These are phyloP conservation scores for Zygosaccharomyces gambellarensis DNA, from an alignment of 805 yeast species.

Conservation along the genomic window DNA sequence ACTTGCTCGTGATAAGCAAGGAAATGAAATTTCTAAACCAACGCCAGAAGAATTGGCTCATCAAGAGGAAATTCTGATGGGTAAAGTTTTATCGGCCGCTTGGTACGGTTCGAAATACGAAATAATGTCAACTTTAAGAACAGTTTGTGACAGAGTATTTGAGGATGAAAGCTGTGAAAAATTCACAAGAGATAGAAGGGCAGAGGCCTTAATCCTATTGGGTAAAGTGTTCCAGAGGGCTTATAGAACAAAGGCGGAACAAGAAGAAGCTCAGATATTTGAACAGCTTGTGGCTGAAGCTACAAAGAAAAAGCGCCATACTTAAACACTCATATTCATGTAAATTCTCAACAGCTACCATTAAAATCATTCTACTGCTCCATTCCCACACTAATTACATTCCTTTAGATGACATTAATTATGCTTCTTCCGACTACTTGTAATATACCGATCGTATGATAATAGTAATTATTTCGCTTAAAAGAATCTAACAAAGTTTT, in stretches of 20 bases:
- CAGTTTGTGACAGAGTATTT: constrained; percentile 62
- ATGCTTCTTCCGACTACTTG: background rate
- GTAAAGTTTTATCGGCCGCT: constrained; percentile 76
- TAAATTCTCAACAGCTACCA: background rate
- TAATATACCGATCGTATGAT: background rate
- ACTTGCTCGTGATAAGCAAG: constrained; percentile 42
- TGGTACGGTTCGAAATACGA: constrained; percentile 82
- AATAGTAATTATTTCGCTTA: constrained; percentile 2
- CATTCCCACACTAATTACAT: background rate
- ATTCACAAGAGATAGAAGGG: constrained; percentile 50
- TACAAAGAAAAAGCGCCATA: constrained; percentile 38
- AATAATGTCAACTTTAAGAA: constrained; percentile 65
- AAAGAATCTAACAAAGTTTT: background rate
- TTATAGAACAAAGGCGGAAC: constrained; percentile 61
- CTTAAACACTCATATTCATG: constrained; percentile 9
- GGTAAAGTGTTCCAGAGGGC: constrained; percentile 60
- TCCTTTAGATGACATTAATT: background rate
- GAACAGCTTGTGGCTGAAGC: constrained; percentile 63
- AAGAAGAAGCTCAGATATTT: constrained; percentile 70
- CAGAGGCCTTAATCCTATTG: constrained; percentile 54
- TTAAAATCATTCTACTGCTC: background rate
- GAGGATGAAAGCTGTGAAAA: constrained; percentile 50
- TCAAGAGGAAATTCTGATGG: constrained; percentile 68
- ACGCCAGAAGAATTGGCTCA: constrained; percentile 61
- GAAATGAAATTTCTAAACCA: constrained; percentile 54